These are phyloP conservation scores for Puccinia novopanici DNA, from an alignment of 1,284 basidiomycete genomes.

Conservation along the genomic window DNA sequence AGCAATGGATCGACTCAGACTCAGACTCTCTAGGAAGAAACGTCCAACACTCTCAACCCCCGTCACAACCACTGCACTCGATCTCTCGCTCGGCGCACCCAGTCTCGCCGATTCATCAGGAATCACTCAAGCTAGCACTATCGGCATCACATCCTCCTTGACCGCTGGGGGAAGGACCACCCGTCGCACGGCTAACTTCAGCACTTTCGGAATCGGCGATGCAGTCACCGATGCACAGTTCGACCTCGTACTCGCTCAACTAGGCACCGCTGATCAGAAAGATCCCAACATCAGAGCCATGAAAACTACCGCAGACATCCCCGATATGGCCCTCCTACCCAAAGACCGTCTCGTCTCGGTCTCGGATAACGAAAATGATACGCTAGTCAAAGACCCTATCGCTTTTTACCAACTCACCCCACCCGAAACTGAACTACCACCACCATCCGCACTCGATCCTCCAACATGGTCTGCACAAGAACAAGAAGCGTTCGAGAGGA, in stretches of 20 bases:
- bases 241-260: slow-evolving; percentile 47
- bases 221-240: slow-evolving; percentile 51
- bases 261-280: slow-evolving; percentile 49
- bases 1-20: slow-evolving; percentile 44
- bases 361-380: slow-evolving; percentile 26
- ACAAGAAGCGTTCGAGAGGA: slow-evolving; percentile 41
- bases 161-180: slow-evolving; percentile 35
- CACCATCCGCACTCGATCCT: neutral
- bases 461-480: slow-evolving; percentile 45
- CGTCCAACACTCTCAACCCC: slow-evolving; percentile 20
- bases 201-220: slow-evolving; percentile 48
- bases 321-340: slow-evolving; percentile 45
- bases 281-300: slow-evolving; percentile 49
- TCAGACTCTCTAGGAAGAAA: slow-evolving; percentile 38
- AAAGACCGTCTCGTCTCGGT: slow-evolving; percentile 19
- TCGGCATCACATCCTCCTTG: slow-evolving; percentile 14
- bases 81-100: neutral
- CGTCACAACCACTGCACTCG: neutral
- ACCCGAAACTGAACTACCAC: slow-evolving; percentile 19
- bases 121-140: neutral
- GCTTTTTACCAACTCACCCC: slow-evolving; percentile 35
- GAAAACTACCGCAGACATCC: slow-evolving; percentile 42
- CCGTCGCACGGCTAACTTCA: slow-evolving; percentile 40
- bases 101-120: neutral
- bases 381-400: slow-evolving; percentile 45